These are phyloP conservation scores for Hypholoma sublateritium DNA, from an alignment of 768 basidiomycete species.

Conservation along the genomic window DNA sequence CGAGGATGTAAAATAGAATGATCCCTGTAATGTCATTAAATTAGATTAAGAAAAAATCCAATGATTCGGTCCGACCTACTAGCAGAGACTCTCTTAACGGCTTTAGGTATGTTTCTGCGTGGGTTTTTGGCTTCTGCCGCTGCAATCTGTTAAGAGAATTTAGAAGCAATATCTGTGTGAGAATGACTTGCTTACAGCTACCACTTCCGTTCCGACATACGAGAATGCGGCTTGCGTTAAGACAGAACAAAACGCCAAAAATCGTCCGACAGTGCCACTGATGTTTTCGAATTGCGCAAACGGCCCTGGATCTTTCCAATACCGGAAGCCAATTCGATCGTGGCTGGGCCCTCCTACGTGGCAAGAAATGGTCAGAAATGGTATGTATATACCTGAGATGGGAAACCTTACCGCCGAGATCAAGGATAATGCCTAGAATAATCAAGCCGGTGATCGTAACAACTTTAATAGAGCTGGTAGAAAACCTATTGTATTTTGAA, in stretches of 20 bases:
- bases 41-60: neutral
- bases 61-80: constrained; percentile 33
- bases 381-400: neutral
- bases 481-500: neutral
- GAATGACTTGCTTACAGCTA: constrained; percentile 56
- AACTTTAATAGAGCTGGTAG: constrained; percentile 77
- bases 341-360: constrained; percentile 74
- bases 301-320: constrained; percentile 89
- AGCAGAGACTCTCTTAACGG: constrained; percentile 72
- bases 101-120: constrained; percentile 57
- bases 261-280: constrained; percentile 67
- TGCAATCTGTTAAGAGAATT: constrained; percentile 55
- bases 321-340: constrained; percentile 70
- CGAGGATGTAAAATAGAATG: constrained; percentile 72
- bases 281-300: constrained; percentile 74
- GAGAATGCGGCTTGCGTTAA: constrained; percentile 91
- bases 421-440: constrained; percentile 71
- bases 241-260: constrained; percentile 57
- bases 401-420: constrained; percentile 62
- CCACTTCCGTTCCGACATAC: constrained; percentile 91
- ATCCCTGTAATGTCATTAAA: constrained; percentile 52
- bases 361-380: neutral
- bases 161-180: neutral
- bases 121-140: constrained; percentile 91
- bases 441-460: constrained; percentile 75